phyloP scores from a whole-genome alignment of 139 green algal species.

The Chlamydomonas urium region DNA sequence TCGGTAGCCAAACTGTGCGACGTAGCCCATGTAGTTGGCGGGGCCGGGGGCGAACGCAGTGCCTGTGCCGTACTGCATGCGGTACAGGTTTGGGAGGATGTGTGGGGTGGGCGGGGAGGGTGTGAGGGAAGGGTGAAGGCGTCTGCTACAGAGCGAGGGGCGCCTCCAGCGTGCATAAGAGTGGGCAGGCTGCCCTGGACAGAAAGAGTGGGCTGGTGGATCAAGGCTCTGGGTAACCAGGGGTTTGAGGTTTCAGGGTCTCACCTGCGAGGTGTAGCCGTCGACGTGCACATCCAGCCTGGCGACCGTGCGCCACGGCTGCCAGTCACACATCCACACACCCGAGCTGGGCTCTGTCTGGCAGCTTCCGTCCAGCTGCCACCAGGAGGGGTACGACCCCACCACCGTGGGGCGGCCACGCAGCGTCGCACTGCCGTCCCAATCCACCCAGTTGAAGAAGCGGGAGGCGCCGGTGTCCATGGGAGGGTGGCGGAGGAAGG shows the following conservation, averaged over 20 bases:
- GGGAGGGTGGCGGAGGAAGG: conserved; percentile 33
- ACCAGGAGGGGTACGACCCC: conserved; percentile 49
- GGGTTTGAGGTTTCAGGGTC: too few relatives aligned
- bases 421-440: conserved; percentile 39
- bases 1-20: conserved; percentile 44
- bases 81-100: too few relatives aligned
- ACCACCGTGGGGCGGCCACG: conserved; percentile 39
- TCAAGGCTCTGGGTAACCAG: too few relatives aligned
- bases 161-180: too few relatives aligned
- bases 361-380: conserved; percentile 41
- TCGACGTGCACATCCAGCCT: conserved; percentile 52
- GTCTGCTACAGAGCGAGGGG: too few relatives aligned
- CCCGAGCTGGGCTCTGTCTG: conserved; percentile 5
- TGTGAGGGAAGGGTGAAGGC: too few relatives aligned
- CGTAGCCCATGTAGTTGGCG: conserved; percentile 32
- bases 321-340: conserved; percentile 41
- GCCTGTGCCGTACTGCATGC: too few relatives aligned
- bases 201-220: too few relatives aligned
- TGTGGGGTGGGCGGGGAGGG: conserved; percentile 9
- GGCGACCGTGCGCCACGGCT: conserved; percentile 28
- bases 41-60: conserved; percentile 24
- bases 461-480: conserved; percentile 44
- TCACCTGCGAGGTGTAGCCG: conserved; percentile 38
- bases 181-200: too few relatives aligned
- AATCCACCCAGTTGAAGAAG: conserved; percentile 61